phyloP scores from a whole-genome alignment of 805 yeast species.

The Candida gorgasii region DNA sequence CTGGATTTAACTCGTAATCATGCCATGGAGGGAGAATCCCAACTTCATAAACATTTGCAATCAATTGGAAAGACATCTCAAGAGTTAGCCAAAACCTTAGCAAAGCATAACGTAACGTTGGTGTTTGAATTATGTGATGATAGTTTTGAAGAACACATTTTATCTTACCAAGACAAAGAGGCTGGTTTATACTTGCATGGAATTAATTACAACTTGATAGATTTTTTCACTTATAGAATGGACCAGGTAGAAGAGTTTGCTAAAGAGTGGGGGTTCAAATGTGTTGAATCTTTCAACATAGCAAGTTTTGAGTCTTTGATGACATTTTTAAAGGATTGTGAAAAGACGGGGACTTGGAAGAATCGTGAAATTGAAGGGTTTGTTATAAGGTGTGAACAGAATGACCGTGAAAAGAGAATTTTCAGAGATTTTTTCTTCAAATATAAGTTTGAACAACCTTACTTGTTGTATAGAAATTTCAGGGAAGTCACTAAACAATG shows the following conservation, averaged over 20 bases:
- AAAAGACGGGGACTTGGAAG: conserved; percentile 68
- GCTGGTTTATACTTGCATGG: conserved; percentile 94
- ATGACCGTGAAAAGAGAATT: background rate
- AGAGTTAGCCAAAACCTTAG: conserved; percentile 59
- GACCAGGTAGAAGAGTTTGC: conserved; percentile 63
- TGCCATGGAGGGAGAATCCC: conserved; percentile 67
- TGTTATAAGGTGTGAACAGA: conserved; percentile 68
- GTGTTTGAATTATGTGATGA: conserved; percentile 95
- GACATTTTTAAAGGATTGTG: conserved; percentile 54
- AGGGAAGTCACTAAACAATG: conserved; percentile 78
- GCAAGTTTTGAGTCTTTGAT: conserved; percentile 43
- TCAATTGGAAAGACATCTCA: conserved; percentile 35
- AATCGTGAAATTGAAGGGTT: conserved; percentile 87
- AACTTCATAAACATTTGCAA: conserved; percentile 55
- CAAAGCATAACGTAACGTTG: conserved; percentile 64
- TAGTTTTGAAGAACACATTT: conserved; percentile 87
- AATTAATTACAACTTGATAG: conserved; percentile 63
- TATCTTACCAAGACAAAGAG: conserved; percentile 62
- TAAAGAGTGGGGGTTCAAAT: conserved; percentile 64
- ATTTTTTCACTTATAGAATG: conserved; percentile 67
- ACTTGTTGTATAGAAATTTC: conserved; percentile 84
- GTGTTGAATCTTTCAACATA: conserved; percentile 49
- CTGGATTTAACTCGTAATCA: conserved; percentile 61
- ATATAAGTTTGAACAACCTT: conserved; percentile 94
- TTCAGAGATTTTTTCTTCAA: conserved; percentile 75